These are phyloP conservation scores for Clitocybe nebularis DNA, from an alignment of 1,284 basidiomycete genomes.

Conservation along the genomic window DNA sequence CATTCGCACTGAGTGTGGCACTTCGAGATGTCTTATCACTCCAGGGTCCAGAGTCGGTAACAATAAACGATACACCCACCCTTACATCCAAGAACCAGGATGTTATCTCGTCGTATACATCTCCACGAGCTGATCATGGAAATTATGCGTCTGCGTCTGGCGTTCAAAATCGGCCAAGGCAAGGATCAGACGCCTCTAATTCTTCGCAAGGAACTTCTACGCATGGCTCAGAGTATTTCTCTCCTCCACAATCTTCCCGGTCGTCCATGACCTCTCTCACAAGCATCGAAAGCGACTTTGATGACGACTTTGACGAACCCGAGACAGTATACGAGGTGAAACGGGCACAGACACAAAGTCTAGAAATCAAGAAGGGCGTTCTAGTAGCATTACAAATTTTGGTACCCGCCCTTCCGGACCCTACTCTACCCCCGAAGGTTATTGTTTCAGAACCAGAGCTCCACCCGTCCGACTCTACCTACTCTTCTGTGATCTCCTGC, in stretches of 20 bases:
- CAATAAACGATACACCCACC: too few relatives aligned
- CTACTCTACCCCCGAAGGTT: constrained; percentile 13
- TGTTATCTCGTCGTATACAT: constrained; percentile 9
- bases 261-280: constrained; percentile 26
- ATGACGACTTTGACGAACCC: constrained; percentile 24
- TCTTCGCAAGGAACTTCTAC: constrained; percentile 17
- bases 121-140: constrained; percentile 11
- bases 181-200: constrained; percentile 19
- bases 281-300: constrained; percentile 20
- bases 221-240: constrained; percentile 14
- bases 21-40: constrained; percentile 15
- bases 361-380: constrained; percentile 43
- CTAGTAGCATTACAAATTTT: constrained; percentile 28
- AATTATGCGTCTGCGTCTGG: constrained; percentile 3
- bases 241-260: constrained; percentile 16
- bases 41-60: background rate
- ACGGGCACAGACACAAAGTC: constrained; percentile 41
- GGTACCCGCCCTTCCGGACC: constrained; percentile 8
- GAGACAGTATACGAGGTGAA: constrained; percentile 38
- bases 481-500: constrained; percentile 9
- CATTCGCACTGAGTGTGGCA: constrained; percentile 22
- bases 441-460: constrained; percentile 19
- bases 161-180: constrained; percentile 11
- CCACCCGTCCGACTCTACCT: constrained; percentile 7
- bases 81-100: background rate